A percentile compares a stretch with the other conserved stretches of the same genome.
Evolutionary conservation across 805 yeast genomes (phyloP).

Genomic region (Candida michaelii): DNA sequence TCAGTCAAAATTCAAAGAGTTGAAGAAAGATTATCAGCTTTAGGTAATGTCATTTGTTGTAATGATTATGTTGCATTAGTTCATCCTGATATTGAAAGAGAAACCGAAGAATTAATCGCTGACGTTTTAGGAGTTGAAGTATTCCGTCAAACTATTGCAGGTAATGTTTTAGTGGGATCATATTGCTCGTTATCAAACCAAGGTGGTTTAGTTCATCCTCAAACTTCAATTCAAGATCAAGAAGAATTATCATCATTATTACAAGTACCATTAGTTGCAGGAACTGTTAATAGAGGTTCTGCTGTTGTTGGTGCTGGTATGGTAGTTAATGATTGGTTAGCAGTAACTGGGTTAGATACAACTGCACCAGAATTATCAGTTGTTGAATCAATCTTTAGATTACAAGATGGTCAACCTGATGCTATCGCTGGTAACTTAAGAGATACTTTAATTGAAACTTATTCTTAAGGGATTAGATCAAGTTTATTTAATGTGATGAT

Average conservation of each 20-base stretch:
- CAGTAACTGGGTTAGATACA: conserved; percentile 95
- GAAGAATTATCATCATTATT: conserved; percentile 93
- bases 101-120: conserved; percentile 96
- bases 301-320: conserved; percentile 98
- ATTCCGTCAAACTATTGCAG: conserved; percentile 98
- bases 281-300: conserved; percentile 97
- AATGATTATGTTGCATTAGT: conserved; percentile 98
- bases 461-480: conserved; percentile 47
- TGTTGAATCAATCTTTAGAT: conserved; percentile 91
- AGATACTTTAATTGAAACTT: conserved; percentile 90
- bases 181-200: conserved; percentile 94
- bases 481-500: not conserved
- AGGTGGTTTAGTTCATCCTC: conserved; percentile 98
- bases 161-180: conserved; percentile 95
- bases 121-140: conserved; percentile 99
- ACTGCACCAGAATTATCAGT: conserved; percentile 98
- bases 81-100: conserved; percentile 99
- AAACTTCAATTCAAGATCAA: conserved; percentile 95
- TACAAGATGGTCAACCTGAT: conserved; percentile 89
- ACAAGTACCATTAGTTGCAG: conserved; percentile 98
- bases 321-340: conserved; percentile 98
- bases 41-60: conserved; percentile 97
- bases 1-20: conserved; percentile 94
- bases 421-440: conserved; percentile 81
- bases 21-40: conserved; percentile 94